Percentiles rank a stretch among this genome's conserved stretches.
Evolutionary conservation across 768 basidiomycete genomes (phyloP).

Genomic region (Chalciporus chontae): DNA sequence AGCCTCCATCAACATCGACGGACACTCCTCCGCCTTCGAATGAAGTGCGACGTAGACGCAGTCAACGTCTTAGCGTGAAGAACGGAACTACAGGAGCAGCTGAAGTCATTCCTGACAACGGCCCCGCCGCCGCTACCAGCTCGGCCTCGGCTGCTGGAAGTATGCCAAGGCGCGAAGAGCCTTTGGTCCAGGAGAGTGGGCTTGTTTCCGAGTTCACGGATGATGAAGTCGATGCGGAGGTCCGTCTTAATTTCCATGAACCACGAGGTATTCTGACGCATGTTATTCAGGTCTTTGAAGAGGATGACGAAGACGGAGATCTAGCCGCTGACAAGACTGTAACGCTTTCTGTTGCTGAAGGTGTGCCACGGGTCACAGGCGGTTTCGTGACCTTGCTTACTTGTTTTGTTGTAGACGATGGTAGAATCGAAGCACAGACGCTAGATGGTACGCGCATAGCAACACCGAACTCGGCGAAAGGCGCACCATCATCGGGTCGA

Average conservation of each 20-base stretch:
- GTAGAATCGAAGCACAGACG: constrained; percentile 93
- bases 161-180: constrained; percentile 39
- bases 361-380: constrained; percentile 34
- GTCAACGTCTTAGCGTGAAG: constrained; percentile 79
- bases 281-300: constrained; percentile 66
- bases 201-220: constrained; percentile 76
- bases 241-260: constrained; percentile 14
- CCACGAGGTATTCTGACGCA: constrained; percentile 10
- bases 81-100: constrained; percentile 31
- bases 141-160: constrained; percentile 27
- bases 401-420: constrained; percentile 58
- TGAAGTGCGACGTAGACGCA: constrained; percentile 64
- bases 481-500: constrained; percentile 31
- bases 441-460: constrained; percentile 94
- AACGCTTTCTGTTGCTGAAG: constrained; percentile 77
- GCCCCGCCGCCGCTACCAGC: constrained; percentile 21
- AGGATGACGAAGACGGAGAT: constrained; percentile 81
- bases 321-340: constrained; percentile 79
- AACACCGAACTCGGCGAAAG: constrained; percentile 67
- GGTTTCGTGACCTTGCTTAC: constrained; percentile 4
- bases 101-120: constrained; percentile 10
- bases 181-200: constrained; percentile 58
- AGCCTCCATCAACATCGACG: constrained; percentile 33
- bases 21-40: constrained; percentile 35
- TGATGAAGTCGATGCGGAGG: constrained; percentile 81